These are phyloP conservation scores for Hemerocallis citrina DNA, from an alignment of 106 monocot species.

Conservation along the genomic window DNA sequence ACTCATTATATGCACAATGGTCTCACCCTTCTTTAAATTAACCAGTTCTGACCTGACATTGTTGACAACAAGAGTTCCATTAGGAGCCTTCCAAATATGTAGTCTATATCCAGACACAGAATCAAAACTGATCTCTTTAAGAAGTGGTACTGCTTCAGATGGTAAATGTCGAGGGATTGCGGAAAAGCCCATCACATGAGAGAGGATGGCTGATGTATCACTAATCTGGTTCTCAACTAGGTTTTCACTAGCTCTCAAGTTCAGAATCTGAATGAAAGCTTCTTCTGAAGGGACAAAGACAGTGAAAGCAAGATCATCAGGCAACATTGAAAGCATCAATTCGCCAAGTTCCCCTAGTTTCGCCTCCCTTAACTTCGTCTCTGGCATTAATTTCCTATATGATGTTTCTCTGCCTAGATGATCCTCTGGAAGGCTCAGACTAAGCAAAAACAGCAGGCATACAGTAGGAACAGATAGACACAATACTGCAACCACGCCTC, in stretches of 20 bases:
- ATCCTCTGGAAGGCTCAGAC: constrained; percentile 26
- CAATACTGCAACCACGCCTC: constrained; percentile 3
- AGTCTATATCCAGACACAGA: constrained; percentile 70
- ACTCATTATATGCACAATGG: constrained; percentile 59
- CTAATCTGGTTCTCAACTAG: constrained; percentile 22
- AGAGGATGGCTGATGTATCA: constrained; percentile 61
- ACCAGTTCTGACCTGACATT: constrained; percentile 40
- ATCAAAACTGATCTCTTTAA: constrained; percentile 29
- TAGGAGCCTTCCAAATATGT: constrained; percentile 21
- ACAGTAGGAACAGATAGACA: constrained; percentile 17
- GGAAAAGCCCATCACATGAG: constrained; percentile 64
- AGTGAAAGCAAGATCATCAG: constrained; percentile 73
- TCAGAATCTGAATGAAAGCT: constrained; percentile 38
- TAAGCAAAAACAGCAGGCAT: constrained; percentile 20
- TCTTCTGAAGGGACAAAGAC: constrained; percentile 49
- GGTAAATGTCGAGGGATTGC: constrained; percentile 40
- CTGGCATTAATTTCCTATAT: background rate
- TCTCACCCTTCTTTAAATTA: constrained; percentile 40
- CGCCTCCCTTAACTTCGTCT: background rate
- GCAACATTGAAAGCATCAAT: constrained; percentile 64
- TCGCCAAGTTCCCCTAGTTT: constrained; percentile 41
- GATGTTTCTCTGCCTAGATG: background rate
- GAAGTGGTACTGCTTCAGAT: constrained; percentile 19
- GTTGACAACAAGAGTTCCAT: constrained; percentile 47
- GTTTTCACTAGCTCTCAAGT: constrained; percentile 24